These are phyloP conservation scores for Phytophthora constricta DNA, from an alignment of 352 stramenopile genomes.

Conservation along the genomic window DNA sequence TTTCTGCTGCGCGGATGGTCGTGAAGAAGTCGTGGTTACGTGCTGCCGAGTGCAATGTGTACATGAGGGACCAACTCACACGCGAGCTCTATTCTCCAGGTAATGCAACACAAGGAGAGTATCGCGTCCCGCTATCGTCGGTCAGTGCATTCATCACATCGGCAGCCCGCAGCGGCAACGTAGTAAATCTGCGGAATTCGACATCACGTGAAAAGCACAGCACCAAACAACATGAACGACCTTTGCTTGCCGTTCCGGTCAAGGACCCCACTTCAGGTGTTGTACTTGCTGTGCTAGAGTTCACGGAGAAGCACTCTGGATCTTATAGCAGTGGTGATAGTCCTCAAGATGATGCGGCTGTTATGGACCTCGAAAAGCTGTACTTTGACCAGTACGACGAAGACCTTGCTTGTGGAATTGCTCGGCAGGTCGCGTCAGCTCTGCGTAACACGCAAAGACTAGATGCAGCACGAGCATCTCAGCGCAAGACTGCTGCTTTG, in stretches of 20 bases:
- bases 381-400: constrained; percentile 82
- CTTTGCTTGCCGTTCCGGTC: constrained; percentile 84
- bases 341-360: not conserved
- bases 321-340: not conserved
- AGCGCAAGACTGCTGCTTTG: constrained; percentile 71
- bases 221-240: constrained; percentile 15
- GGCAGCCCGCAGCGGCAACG: constrained; percentile 68
- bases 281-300: constrained; percentile 72
- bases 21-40: constrained; percentile 34
- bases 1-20: constrained; percentile 33
- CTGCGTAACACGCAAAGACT: constrained; percentile 75
- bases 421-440: constrained; percentile 70
- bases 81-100: constrained; percentile 65
- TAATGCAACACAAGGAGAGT: constrained; percentile 41
- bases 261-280: constrained; percentile 65
- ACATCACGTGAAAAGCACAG: constrained; percentile 30
- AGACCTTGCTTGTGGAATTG: constrained; percentile 64
- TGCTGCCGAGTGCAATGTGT: constrained; percentile 62
- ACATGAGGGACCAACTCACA: constrained; percentile 65
- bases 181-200: constrained; percentile 67
- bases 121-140: constrained; percentile 57
- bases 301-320: constrained; percentile 55
- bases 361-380: constrained; percentile 47
- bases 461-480: constrained; percentile 57
- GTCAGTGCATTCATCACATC: constrained; percentile 57